Conservation (phyloP, 495 filamentous ascomycete genomes). For the Trichocladium uniseriatum region DNA sequence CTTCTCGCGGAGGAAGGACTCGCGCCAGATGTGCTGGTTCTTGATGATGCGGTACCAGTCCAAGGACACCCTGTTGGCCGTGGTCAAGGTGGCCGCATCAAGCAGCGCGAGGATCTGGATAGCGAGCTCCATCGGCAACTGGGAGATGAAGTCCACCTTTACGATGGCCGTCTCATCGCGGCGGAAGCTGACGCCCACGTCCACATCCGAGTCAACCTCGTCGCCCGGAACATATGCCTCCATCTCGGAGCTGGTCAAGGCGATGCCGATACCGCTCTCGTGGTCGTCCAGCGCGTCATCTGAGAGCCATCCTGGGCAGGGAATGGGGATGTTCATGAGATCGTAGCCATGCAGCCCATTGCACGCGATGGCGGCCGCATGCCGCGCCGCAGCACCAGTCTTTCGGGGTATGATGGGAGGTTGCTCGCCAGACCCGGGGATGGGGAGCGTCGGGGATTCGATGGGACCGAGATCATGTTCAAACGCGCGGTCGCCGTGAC, state of each 20-base stretch:
- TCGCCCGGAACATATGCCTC: constrained; percentile 28
- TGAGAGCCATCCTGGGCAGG: constrained; percentile 25
- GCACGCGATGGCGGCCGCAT: constrained; percentile 54
- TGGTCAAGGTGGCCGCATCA: constrained; percentile 53
- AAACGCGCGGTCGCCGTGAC: constrained; percentile 27
- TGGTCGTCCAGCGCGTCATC: constrained; percentile 46
- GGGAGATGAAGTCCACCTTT: constrained; percentile 54
- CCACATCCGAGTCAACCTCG: constrained; percentile 25
- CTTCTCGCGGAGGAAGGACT: constrained; percentile 63
- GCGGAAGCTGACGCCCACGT: constrained; percentile 27
- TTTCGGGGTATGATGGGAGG: constrained; percentile 46
- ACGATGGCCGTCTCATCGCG: constrained; percentile 33
- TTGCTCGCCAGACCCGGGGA: constrained; percentile 40
- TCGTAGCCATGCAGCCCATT: constrained; percentile 48
- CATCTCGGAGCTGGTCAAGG: constrained; percentile 44
- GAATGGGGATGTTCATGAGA: constrained; percentile 30
- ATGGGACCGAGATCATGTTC: constrained; percentile 24
- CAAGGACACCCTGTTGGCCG: constrained; percentile 51
- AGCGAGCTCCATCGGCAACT: constrained; percentile 62
- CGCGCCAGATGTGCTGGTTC: constrained; percentile 66
- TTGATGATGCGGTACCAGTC: constrained; percentile 53
- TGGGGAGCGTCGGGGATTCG: constrained; percentile 31
- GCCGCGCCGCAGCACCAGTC: constrained; percentile 58
- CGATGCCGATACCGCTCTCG: constrained; percentile 74
- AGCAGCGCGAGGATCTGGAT: constrained; percentile 63